Evolutionary conservation across 1,284 basidiomycete species (phyloP), one percentile per base, ranked within the genome.

Genomic region (Marasmius sp.): DNA sequence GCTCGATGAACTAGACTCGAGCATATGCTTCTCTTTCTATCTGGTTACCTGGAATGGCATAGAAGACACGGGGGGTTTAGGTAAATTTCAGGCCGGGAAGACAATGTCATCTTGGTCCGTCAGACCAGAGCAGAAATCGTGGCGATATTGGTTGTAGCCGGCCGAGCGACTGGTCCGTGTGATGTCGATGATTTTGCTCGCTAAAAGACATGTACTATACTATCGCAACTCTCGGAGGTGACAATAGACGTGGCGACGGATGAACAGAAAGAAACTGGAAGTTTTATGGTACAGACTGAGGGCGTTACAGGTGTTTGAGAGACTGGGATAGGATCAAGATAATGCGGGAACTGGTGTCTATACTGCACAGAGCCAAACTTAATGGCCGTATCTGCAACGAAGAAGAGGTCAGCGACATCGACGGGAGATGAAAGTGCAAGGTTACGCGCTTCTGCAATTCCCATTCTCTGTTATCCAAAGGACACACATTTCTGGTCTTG

Each of bases 401-500:
- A 18, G 33, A 38, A 3, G 7, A 54, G 33, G 14, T 38, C 34
- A 54, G 27, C 20, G 27, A 18, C 34, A 16, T 6, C 8, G 10
- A 9, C 27, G 6, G 1, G 27, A 27, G 36, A 20, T 10, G 37
- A 39, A 9, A 59, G 33, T 27, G 49, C 4, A 12, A 38, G 4
- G 6, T 22, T 20, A 81, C 90, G 67, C 77, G 95, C 92, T 95
- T 95, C 79, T 97, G 94, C 70, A 94, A 78, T 72, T 95, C 94
- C 94, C 95, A 95, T 73, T 95, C 93, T 72, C 93, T 87, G 79
- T 99, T 99, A 78, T 99, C 97, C 62, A 99, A 80, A 3, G 97
- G 97, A 75, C 97, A 99, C 51, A 99, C 97, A 77, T 98, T 97
- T 68, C 97, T 87, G 18, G 97, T 98, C 85, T 99, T 99, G 68